Evolutionary conservation across 2,329 filamentous ascomycete species (phyloP), one percentile per base, ranked within the genome.

Genomic region (Fragosphaeria purpurea): DNA sequence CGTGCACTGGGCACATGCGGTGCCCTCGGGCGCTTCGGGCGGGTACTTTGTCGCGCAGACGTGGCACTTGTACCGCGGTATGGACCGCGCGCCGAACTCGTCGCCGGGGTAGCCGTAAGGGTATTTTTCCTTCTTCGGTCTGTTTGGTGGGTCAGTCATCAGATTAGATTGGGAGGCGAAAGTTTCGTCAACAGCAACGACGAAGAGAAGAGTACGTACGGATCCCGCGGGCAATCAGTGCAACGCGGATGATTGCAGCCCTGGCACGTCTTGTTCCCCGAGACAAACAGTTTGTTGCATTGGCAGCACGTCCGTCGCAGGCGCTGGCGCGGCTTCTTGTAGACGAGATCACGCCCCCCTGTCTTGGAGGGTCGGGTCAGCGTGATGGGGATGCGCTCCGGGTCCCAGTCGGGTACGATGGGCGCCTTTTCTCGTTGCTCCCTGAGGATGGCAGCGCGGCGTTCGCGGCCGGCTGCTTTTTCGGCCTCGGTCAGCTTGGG

Each of bases 201-300:
- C 11, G 7, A 40, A 22, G 6, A 47, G 6, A 39, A 33, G 6
- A 41, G 30, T 48, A 81, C 85, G 65, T 77, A 88, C 76, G 88
- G 88, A 60, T 88, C 82, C 59, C 88, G 75, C 33, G 86, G 87
- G 64, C 88, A 94, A 62, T 84, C 84, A 40, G 81, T 86, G 70
- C 88, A 95, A 49, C 87, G 82, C 47, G 75, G 65, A 65, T 95
- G 89, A 33, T 73, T 69, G 65, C 89, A 95, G 40, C 72, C 73
- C 7, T 72, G 66, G 63, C 89, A 95, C 0, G 62, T 77, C 69
- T 83, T 87, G 53, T 67, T 71, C 35, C 75, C 71, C 6, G 72
- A 61, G 2, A 67, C 65, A 62, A 89, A 93, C 1, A 83, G 61
- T 3, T 71, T 76, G 44, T 77, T 63, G 64, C 89, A 95, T 59